phyloP scores from a whole-genome alignment of 139 green algal species.

The Yamagishiella unicocca region DNA sequence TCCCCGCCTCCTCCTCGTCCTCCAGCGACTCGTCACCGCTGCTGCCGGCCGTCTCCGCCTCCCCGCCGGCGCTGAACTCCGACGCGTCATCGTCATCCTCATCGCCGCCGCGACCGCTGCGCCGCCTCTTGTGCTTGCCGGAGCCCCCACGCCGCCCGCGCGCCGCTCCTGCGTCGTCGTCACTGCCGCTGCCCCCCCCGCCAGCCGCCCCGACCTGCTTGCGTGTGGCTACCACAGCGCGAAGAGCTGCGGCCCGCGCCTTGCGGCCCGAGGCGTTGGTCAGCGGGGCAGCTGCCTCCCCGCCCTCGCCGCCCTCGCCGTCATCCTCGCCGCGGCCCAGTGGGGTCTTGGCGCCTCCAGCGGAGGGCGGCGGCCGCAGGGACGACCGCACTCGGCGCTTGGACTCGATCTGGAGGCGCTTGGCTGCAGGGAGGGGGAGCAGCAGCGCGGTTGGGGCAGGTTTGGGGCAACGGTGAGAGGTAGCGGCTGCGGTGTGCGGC shows the following conservation, averaged over 20 bases:
- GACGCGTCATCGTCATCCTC: background rate
- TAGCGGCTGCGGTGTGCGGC: no score
- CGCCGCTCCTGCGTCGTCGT: background rate
- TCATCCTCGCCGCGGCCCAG: no score
- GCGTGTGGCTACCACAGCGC: background rate
- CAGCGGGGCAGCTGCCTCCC: background rate
- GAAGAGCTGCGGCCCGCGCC: background rate
- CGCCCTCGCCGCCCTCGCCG: background rate
- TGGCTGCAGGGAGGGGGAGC: background rate
- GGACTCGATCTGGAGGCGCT: background rate
- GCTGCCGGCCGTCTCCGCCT: background rate
- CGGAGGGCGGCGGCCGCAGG: background rate
- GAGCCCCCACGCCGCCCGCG: background rate
- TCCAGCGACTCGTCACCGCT: background rate
- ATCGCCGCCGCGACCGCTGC: background rate
- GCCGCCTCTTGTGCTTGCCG: background rate
- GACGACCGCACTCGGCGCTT: background rate
- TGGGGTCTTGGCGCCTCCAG: background rate
- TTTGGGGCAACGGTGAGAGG: no score
- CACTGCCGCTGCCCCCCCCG: background rate
- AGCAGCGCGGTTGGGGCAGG: background rate
- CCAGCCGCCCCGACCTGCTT: background rate
- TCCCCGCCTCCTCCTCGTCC: conserved; percentile 12
- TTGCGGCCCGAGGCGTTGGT: background rate
- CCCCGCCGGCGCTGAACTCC: background rate